Base-by-base conservation (phyloP, 352 stramenopile species). In the Globisporangium paddicum region DNA sequence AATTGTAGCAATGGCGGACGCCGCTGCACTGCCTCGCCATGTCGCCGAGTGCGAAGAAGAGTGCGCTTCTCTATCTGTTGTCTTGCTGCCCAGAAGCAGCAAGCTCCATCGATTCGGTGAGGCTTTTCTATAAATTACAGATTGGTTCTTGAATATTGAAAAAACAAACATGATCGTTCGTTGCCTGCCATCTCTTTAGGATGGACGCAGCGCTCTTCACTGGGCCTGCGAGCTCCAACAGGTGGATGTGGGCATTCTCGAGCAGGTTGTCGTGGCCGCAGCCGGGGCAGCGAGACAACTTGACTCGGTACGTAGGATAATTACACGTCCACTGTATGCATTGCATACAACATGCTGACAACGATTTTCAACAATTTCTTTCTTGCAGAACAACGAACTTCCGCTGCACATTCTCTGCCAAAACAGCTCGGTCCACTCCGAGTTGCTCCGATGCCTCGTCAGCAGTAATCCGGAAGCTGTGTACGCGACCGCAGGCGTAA, bases 391-490 rank as follows among this genome's bases (percentile, higher is more conserved):
- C 34, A 56, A 64, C 1, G 77, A 89, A 10, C 55, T 89, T 16
- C 71, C 79, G 4, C 58, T 91, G n/a, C 75, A 89, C 61, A 42
- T 82, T 9, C 57, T 86, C 10, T 83, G 77, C 35, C 68, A 79
- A 21, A 89, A 86, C 41, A 51, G 54, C 6, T 56, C 54, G 0
- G 40, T 86, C 9, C 64, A 48, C 0, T 44, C 58, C 0, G 62
- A 76, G 9, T 57, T 77, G 48, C 42, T 91, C 1, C 61, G 57
- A 21, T 49, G 58, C 0, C 44, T 75, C 3, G 53, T 91, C 23
- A 44, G 71, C 28, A 58, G 54, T 1, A 60, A 70, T 57, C 63
- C 78, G 1, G 37, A 62, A 2, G 64, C 64, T 5, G 48, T 89
- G 21, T 54, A 71, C n/a, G 37, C 64, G 5, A 52, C 63, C 2